Conservation (phyloP, 345 rosid species). For the Arabis alpina region DNA sequence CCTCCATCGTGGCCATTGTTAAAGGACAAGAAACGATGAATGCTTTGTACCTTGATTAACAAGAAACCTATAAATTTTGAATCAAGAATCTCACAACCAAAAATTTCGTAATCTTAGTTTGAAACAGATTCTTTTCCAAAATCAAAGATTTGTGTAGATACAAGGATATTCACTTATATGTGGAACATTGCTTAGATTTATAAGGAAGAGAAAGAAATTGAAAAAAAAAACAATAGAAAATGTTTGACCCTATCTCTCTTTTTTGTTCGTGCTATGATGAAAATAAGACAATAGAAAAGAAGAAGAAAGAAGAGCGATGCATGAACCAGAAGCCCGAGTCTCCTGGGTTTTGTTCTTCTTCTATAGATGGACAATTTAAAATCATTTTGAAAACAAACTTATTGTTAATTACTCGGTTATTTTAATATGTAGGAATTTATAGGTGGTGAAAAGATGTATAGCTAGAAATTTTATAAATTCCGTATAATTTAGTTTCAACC, state of each 20-base stretch:
- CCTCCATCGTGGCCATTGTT: conserved; percentile 67
- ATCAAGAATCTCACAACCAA: conserved; percentile 22
- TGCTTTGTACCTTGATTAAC: conserved; percentile 39
- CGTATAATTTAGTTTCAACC: conserved; percentile 1
- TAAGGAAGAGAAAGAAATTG: conserved; percentile 18
- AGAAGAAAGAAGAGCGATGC: conserved; percentile 32
- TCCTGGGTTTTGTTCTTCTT: conserved; percentile 33
- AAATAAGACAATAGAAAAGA: conserved; percentile 9
- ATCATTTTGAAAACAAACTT: not conserved
- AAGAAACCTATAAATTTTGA: conserved; percentile 21
- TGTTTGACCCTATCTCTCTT: conserved; percentile 28
- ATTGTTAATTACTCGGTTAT: conserved; percentile 9
- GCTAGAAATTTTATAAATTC: not conserved
- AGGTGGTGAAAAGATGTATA: conserved; percentile 3
- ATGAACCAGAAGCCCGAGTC: conserved; percentile 39
- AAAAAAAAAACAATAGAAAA: not conserved
- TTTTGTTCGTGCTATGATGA: not conserved
- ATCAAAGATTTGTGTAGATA: conserved; percentile 24
- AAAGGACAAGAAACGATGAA: conserved; percentile 14
- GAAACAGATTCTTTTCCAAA: not conserved
- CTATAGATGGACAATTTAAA: conserved; percentile 32
- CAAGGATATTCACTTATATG: conserved; percentile 17
- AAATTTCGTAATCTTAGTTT: not conserved
- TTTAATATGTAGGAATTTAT: not conserved
- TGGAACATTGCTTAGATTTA: conserved; percentile 28